Percentiles rank a stretch among this genome's conserved stretches.
phyloP scores from a whole-genome alignment of 805 yeast species.

The Nakazawaea anatomiae region DNA sequence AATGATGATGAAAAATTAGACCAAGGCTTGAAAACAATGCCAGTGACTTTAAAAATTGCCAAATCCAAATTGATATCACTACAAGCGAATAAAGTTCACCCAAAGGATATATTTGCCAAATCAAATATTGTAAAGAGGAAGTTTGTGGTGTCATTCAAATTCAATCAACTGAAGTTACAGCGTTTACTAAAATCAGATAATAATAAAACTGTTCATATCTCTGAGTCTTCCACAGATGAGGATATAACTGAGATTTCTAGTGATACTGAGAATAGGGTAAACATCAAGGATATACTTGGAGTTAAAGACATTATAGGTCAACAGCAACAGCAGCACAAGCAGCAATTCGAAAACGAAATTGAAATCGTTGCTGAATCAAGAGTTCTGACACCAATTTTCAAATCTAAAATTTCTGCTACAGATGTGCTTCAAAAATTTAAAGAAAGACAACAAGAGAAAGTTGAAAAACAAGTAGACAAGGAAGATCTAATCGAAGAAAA shows the following conservation, averaged over 20 bases:
- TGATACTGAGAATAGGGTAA: background rate
- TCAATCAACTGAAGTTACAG: background rate
- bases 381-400: background rate
- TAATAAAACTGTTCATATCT: background rate
- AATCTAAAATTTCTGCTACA: slow-evolving; percentile 4
- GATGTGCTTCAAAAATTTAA: slow-evolving; percentile 5
- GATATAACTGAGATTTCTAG: background rate
- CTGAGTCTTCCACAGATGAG: background rate
- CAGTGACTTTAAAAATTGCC: background rate
- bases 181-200: no score
- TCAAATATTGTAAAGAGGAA: background rate
- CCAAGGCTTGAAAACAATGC: background rate
- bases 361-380: background rate
- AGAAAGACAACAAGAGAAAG: slow-evolving; percentile 1
- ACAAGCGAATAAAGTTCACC: background rate
- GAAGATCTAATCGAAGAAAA: background rate
- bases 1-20: background rate
- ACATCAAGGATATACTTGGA: background rate
- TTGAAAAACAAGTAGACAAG: background rate
- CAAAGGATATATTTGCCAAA: slow-evolving; percentile 3
- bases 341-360: background rate
- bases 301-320: background rate
- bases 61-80: background rate
- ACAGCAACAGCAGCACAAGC: no score
- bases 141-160: slow-evolving; percentile 1